Evolutionary conservation across 2,329 filamentous ascomycete genomes (phyloP).

Genomic region (Colletotrichum graminicola): DNA sequence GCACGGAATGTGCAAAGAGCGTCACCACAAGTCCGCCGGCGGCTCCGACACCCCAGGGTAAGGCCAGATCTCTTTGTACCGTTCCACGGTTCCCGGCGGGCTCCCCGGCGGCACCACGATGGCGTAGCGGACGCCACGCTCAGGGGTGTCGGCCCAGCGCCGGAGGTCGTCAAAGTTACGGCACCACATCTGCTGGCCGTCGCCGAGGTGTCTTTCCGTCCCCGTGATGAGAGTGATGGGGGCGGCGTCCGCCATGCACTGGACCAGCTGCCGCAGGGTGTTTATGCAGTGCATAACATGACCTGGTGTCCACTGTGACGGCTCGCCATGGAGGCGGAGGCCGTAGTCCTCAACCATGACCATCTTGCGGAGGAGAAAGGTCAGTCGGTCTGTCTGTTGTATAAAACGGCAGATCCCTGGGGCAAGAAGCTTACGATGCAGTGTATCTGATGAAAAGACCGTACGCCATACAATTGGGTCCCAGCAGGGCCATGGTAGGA

Average conservation of each 20-base stretch:
- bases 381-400: no score
- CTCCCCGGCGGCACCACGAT: no score
- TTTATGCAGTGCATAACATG: slow-evolving; percentile 24
- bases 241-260: slow-evolving; percentile 21
- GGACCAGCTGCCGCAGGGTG: slow-evolving; percentile 12
- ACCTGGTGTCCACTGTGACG: slow-evolving; percentile 13
- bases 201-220: not conserved
- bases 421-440: not conserved
- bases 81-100: no score
- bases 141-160: slow-evolving; percentile 39
- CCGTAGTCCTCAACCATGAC: slow-evolving; percentile 26
- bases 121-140: slow-evolving; percentile 35
- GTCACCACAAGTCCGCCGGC: not conserved
- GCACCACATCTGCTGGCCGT: slow-evolving; percentile 24
- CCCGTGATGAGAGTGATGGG: not conserved
- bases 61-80: not conserved
- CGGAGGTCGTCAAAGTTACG: slow-evolving; percentile 15
- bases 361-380: no score
- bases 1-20: no score
- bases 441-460: slow-evolving; percentile 13
- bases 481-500: not conserved
- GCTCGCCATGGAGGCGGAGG: not conserved
- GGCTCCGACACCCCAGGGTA: not conserved
- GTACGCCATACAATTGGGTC: not conserved
- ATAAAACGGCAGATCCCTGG: no score